Evolutionary conservation across 1,139 yeast species (phyloP).

Genomic region (Saccharomyces hybrid): DNA sequence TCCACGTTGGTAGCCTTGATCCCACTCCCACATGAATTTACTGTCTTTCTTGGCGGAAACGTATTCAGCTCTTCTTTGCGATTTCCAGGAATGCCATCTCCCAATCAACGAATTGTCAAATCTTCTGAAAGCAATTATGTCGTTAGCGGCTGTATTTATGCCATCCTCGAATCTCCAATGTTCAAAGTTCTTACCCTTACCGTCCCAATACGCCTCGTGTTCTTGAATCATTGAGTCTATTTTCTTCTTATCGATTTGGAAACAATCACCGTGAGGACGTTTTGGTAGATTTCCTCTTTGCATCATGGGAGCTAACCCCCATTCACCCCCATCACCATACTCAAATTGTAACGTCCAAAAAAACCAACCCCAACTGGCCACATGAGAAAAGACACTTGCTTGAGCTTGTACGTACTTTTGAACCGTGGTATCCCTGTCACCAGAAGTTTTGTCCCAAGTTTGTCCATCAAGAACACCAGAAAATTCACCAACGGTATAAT

Average conservation of each 20-base stretch:
- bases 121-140: slow-evolving; percentile 56
- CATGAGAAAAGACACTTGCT: slow-evolving; percentile 40
- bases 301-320: slow-evolving; percentile 83
- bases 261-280: slow-evolving; percentile 30
- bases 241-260: slow-evolving; percentile 39
- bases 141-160: slow-evolving; percentile 65
- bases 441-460: slow-evolving; percentile 55
- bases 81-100: slow-evolving; percentile 60
- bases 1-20: slow-evolving; percentile 72
- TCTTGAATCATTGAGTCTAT: slow-evolving; percentile 36
- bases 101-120: slow-evolving; percentile 70
- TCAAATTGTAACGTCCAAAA: slow-evolving; percentile 91
- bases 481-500: slow-evolving; percentile 79
- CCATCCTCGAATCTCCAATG: slow-evolving; percentile 79
- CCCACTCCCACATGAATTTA: slow-evolving; percentile 75
- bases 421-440: slow-evolving; percentile 42
- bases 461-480: slow-evolving; percentile 77
- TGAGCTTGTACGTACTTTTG: slow-evolving; percentile 42
- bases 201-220: slow-evolving; percentile 63
- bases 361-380: slow-evolving; percentile 59
- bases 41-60: slow-evolving; percentile 47
- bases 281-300: slow-evolving; percentile 53
- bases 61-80: slow-evolving; percentile 51
- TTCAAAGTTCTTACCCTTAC: slow-evolving; percentile 59
- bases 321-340: slow-evolving; percentile 89